phyloP scores from a whole-genome alignment of 495 filamentous ascomycete species.

The Aspergillus sparsus region DNA sequence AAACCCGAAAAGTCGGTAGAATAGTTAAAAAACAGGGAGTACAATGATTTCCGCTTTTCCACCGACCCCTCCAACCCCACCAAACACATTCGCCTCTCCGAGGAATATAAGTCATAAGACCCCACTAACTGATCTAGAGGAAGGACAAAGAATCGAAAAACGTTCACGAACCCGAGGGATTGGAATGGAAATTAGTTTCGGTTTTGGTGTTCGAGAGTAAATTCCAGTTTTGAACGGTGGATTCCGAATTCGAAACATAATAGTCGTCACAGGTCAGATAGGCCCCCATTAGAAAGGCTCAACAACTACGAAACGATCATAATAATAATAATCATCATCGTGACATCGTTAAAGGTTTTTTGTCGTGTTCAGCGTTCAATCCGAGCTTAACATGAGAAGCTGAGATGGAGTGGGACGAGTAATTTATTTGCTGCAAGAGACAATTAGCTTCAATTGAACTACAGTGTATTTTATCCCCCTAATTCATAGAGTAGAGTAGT shows the following conservation, averaged over 20 bases:
- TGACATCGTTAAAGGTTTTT: slow-evolving; percentile 36
- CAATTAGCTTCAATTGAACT: slow-evolving; percentile 31
- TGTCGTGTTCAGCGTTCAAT: slow-evolving; percentile 52
- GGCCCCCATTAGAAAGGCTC: slow-evolving; percentile 31
- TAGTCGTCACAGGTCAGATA: slow-evolving; percentile 20
- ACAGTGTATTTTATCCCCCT: background rate
- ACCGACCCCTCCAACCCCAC: slow-evolving; percentile 37
- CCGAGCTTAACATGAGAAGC: slow-evolving; percentile 47
- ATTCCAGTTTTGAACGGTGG: slow-evolving; percentile 35
- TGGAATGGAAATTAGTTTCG: slow-evolving; percentile 23
- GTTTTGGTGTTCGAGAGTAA: slow-evolving; percentile 15
- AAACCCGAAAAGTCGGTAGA: slow-evolving; percentile 31
- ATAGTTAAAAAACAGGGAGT: slow-evolving; percentile 17
- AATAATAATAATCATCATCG: slow-evolving; percentile 36
- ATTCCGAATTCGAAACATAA: slow-evolving; percentile 37
- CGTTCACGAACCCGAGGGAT: slow-evolving; percentile 35
- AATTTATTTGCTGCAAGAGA: slow-evolving; percentile 68
- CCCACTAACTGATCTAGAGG: slow-evolving; percentile 20
- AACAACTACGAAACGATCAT: slow-evolving; percentile 36
- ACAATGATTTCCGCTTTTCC: slow-evolving; percentile 21
- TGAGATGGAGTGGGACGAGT: slow-evolving; percentile 62
- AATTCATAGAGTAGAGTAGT: background rate
- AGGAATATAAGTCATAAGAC: slow-evolving; percentile 26
- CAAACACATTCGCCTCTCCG: slow-evolving; percentile 43
- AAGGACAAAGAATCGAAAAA: slow-evolving; percentile 26